These are phyloP conservation scores for Coffea humblotiana DNA, from an alignment of 305 asterid species.

Conservation along the genomic window DNA sequence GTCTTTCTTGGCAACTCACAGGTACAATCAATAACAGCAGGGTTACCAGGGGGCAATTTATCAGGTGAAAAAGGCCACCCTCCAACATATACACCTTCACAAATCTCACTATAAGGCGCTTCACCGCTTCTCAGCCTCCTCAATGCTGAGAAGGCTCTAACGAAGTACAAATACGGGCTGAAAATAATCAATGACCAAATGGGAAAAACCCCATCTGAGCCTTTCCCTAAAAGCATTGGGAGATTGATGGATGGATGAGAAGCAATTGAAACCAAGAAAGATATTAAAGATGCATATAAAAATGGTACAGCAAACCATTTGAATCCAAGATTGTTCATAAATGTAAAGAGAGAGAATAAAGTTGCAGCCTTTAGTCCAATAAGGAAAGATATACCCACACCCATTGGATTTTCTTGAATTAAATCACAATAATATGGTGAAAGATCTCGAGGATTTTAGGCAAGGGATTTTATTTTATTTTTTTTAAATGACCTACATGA, in stretches of 20 bases:
- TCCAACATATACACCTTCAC: conserved; percentile 75
- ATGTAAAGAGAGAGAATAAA: conserved; percentile 47
- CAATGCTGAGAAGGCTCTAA: conserved; percentile 61
- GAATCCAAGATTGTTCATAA: conserved; percentile 47
- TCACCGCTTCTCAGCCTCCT: conserved; percentile 74
- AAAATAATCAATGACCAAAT: conserved; percentile 68
- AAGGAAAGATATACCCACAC: conserved; percentile 67
- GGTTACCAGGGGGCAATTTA: conserved; percentile 79
- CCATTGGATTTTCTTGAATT: conserved; percentile 40
- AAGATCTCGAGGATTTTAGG: not conserved
- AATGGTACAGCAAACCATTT: conserved; percentile 58
- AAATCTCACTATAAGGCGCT: conserved; percentile 65
- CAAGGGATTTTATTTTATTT: not conserved
- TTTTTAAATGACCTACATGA: not conserved
- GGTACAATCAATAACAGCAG: conserved; percentile 85
- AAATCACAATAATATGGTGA: not conserved
- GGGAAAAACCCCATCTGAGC: conserved; percentile 78
- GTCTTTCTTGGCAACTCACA: conserved; percentile 85
- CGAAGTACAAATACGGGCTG: conserved; percentile 79
- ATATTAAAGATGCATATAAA: conserved; percentile 61
- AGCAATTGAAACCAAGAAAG: conserved; percentile 70
- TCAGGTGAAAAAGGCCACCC: conserved; percentile 84
- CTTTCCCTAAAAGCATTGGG: conserved; percentile 75
- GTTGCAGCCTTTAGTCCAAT: conserved; percentile 66
- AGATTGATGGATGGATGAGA: conserved; percentile 75